Conservation (phyloP, 139 green algal species). For the Auxenochlorella protothecoides region DNA sequence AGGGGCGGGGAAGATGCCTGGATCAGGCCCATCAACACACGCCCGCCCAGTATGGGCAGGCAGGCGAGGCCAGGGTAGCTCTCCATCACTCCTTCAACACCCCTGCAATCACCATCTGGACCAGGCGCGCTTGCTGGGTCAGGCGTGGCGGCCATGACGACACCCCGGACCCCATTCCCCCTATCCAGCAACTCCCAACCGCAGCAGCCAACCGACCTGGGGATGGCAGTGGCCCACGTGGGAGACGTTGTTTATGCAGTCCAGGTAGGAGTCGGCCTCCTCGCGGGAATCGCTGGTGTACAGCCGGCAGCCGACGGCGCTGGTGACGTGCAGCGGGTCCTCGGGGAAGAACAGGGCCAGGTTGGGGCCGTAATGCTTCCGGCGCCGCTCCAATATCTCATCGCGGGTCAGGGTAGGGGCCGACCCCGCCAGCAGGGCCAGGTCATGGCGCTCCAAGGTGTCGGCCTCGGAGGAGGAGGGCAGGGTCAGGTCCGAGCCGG, state of each 20-base stretch:
- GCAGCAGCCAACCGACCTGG: not conserved
- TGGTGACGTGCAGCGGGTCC: constrained; percentile 46
- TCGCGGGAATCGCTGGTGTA: not conserved
- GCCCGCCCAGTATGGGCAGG: too few relatives aligned
- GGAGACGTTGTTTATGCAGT: constrained; percentile 92
- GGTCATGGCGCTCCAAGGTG: not conserved
- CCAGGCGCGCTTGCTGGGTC: too few relatives aligned
- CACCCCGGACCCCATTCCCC: too few relatives aligned
- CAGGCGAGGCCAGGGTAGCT: too few relatives aligned
- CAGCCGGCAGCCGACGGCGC: constrained; percentile 37
- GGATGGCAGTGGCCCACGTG: constrained; percentile 73
- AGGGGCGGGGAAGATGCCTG: too few relatives aligned
- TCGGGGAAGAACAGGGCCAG: constrained; percentile 29
- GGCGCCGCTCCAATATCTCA: constrained; percentile 13
- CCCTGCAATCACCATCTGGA: too few relatives aligned
- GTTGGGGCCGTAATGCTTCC: constrained; percentile 21
- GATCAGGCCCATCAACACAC: too few relatives aligned
- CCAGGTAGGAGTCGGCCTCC: constrained; percentile 38
- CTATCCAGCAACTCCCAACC: too few relatives aligned
- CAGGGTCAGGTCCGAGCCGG: too few relatives aligned
- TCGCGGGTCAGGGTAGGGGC: not conserved
- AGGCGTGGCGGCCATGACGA: too few relatives aligned
- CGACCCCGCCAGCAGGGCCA: too few relatives aligned
- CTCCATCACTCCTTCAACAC: too few relatives aligned
- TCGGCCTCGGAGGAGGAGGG: not conserved